phyloP scores from a whole-genome alignment of 139 green algal genomes.

The Tetratostichococcus sp. region DNA sequence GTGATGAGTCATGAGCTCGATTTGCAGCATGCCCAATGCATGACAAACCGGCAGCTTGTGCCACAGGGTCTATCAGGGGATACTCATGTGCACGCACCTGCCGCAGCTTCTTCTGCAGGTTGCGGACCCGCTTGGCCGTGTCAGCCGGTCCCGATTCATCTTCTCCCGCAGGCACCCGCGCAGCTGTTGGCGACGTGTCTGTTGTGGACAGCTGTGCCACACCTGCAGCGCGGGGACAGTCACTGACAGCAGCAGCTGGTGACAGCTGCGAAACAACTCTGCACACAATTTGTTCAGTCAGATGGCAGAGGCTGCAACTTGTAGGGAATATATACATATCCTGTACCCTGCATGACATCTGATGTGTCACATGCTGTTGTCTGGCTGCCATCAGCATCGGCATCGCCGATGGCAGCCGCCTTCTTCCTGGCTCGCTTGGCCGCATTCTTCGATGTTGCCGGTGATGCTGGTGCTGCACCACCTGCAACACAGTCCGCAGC shows the following conservation, averaged over 20 bases:
- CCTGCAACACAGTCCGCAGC: neutral
- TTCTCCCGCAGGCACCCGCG: neutral
- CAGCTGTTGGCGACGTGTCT: neutral
- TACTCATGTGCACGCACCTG: slow-evolving; percentile 16
- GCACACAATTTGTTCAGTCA: too few species aligned
- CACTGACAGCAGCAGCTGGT: too few species aligned
- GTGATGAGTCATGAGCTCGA: too few species aligned
- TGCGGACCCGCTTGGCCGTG: slow-evolving; percentile 42
- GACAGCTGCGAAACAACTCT: too few species aligned
- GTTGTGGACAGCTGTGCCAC: slow-evolving; percentile 1
- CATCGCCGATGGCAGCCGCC: slow-evolving; percentile 2
- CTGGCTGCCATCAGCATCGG: slow-evolving; percentile 13
- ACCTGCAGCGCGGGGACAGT: slow-evolving; percentile 2
- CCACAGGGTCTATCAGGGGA: too few species aligned
- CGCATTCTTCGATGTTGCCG: slow-evolving; percentile 43
- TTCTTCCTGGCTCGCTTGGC: slow-evolving; percentile 50
- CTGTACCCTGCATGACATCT: neutral
- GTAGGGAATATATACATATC: neutral
- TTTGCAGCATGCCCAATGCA: too few species aligned
- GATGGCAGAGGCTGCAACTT: too few species aligned
- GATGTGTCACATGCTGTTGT: neutral
- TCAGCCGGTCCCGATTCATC: slow-evolving; percentile 6
- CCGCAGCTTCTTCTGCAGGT: slow-evolving; percentile 72
- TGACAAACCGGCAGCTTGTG: too few species aligned
- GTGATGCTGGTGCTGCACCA: neutral